Base-by-base conservation (phyloP, 2,329 filamentous ascomycete species). In the Rachicladosporium sp. region DNA sequence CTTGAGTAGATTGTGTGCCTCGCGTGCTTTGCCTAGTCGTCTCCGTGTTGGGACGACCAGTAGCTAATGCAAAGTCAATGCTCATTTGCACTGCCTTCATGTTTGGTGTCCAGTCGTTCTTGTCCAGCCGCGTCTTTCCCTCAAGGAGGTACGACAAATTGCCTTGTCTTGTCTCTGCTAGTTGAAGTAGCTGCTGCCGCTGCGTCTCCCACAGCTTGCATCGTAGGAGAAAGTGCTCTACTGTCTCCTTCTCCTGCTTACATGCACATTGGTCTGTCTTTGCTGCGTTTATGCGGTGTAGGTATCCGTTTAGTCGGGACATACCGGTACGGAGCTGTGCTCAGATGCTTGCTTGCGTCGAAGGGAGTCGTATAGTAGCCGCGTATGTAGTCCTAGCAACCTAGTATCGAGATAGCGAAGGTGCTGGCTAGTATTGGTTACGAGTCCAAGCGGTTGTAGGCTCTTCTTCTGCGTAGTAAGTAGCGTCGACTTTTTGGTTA, bases 201-300 rank as follows among this genome's bases (percentile, higher is more conserved):
- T 38, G 21, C 31, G 33, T 32, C 21, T 6, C 35, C 32, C 13
- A 40, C 23, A 13, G 29, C 12, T 9, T 27, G 34, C 31, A 13
- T 12, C 7, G 37, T 19, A 38, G 35, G 32, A 38, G 9, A 33
- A 38, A 29, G 33, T 33, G n/a, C 21, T 33, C 31, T 15, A 19
- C 29, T 19, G 36, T 29, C 37, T 38, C 37, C 11, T 33, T 23
- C 32, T 21, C 37, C 23, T 38, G 31, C 6, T 32, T 12, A 29
- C 31, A 38, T 13, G 33, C 31, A 27, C 31, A 38, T 19, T 33
- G 21, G 15, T 38, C 34, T 32, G 21, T 15, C 12, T 38, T 31
- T 10, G 12, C 37, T 34, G 37, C 37, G 10, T 38, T 38, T 31
- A 34, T 38, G 19, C 34, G 32, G 31, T 38, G 37, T 27, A 38